phyloP scores from a whole-genome alignment of 441 rosid genomes.

The Lepidium campestre region DNA sequence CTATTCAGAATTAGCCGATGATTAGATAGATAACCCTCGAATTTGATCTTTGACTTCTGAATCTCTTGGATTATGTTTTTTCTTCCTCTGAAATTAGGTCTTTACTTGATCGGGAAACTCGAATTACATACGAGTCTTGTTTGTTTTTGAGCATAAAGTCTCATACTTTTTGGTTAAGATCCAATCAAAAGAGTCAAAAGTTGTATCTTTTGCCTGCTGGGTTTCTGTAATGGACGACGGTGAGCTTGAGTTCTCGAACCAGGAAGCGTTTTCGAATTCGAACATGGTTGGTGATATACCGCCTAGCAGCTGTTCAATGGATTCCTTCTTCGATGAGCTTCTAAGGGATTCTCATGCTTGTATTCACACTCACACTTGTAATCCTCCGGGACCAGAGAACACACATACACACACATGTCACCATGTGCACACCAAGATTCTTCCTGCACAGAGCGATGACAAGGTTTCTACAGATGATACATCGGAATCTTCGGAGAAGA shows the following conservation, averaged over 20 bases:
- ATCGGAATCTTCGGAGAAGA: constrained; percentile 57
- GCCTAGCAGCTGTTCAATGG: constrained; percentile 66
- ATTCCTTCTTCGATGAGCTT: constrained; percentile 68
- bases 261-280: constrained; percentile 51
- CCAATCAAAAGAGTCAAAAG: neutral
- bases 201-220: neutral
- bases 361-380: constrained; percentile 95
- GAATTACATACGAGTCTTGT: neutral
- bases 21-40: neutral
- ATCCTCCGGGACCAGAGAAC: constrained; percentile 92
- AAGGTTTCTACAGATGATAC: constrained; percentile 67
- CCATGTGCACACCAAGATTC: constrained; percentile 88
- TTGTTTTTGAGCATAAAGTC: neutral
- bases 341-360: constrained; percentile 75
- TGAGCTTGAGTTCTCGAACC: constrained; percentile 80
- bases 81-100: constrained; percentile 2
- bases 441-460: constrained; percentile 57
- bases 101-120: neutral
- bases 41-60: neutral
- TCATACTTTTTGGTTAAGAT: neutral
- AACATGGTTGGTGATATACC: constrained; percentile 52
- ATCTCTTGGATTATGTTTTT: neutral
- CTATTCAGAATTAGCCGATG: neutral
- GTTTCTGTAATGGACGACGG: constrained; percentile 68
- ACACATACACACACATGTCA: constrained; percentile 92